These are phyloP conservation scores for Alternaria arbusti DNA, from an alignment of 2,329 filamentous ascomycete genomes.

Conservation along the genomic window DNA sequence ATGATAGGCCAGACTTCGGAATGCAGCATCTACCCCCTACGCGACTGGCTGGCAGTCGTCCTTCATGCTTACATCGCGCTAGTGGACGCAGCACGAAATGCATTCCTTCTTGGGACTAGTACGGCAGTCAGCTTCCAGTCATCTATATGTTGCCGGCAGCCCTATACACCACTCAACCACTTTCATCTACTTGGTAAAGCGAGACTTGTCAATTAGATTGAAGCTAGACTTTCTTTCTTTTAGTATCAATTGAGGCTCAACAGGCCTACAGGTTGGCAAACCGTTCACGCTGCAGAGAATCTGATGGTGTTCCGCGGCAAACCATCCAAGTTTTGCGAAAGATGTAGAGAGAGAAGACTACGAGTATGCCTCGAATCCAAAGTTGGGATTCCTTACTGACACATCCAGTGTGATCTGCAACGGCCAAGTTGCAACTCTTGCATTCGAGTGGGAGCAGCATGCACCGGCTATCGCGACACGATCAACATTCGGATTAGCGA, in stretches of 20 bases:
- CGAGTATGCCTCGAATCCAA: constrained; percentile 8
- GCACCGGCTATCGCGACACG: constrained; percentile 36
- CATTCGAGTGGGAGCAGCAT: constrained; percentile 20
- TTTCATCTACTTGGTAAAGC: neutral
- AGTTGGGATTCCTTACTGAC: neutral
- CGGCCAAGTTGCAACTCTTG: constrained; percentile 31
- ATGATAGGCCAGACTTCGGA: neutral
- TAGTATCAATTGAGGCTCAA: neutral
- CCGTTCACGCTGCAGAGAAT: neutral
- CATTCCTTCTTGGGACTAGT: constrained; percentile 1
- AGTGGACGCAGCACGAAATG: constrained; percentile 3
- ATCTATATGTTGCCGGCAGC: neutral
- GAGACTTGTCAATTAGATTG: neutral
- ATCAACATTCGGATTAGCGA: constrained; percentile 28
- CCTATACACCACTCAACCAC: neutral
- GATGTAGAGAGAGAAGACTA: constrained; percentile 26
- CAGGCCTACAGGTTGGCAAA: neutral
- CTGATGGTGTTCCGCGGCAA: constrained; percentile 25
- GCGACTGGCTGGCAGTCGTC: neutral
- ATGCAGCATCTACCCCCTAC: neutral
- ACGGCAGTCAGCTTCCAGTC: neutral
- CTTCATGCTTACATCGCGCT: neutral
- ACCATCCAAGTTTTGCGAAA: constrained; percentile 26
- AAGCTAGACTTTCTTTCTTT: neutral
- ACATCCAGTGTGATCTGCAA: constrained; percentile 33